Evolutionary conservation across 2,329 filamentous ascomycete genomes (phyloP).

Genomic region (Chaetomium globosum): DNA sequence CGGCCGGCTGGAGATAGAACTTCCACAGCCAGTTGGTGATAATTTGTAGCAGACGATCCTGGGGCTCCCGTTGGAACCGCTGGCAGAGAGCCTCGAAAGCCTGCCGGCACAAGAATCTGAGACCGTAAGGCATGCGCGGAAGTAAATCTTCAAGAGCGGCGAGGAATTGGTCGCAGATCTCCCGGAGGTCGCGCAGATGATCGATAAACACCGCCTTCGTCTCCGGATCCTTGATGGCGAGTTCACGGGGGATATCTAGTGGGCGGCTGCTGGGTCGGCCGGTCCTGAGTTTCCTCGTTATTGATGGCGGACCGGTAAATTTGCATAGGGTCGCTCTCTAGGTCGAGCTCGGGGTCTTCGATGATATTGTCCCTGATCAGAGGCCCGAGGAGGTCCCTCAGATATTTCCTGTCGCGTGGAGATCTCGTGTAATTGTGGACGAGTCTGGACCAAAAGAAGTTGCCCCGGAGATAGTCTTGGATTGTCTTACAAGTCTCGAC

Average conservation of each 20-base stretch:
- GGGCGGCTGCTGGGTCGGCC: slow-evolving; percentile 79
- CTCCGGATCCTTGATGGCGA: slow-evolving; percentile 94
- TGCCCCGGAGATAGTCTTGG: slow-evolving; percentile 85
- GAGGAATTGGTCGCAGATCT: slow-evolving; percentile 92
- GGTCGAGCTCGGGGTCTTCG: slow-evolving; percentile 84
- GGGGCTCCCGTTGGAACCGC: slow-evolving; percentile 79
- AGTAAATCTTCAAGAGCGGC: slow-evolving; percentile 77
- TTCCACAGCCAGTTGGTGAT: slow-evolving; percentile 93
- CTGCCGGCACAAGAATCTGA: slow-evolving; percentile 84
- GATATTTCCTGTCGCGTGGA: slow-evolving; percentile 87
- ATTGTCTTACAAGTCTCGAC: slow-evolving; percentile 71
- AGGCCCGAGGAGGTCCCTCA: slow-evolving; percentile 81
- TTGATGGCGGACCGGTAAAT: slow-evolving; percentile 96
- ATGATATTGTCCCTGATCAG: slow-evolving; percentile 90
- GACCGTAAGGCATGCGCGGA: slow-evolving; percentile 87
- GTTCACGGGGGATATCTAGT: slow-evolving; percentile 82
- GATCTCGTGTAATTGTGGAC: slow-evolving; percentile 86
- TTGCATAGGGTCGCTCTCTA: slow-evolving; percentile 96
- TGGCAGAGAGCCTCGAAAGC: slow-evolving; percentile 77
- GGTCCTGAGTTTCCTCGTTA: slow-evolving; percentile 90
- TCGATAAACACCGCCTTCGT: slow-evolving; percentile 91
- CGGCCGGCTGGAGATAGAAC: slow-evolving; percentile 85
- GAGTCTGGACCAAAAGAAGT: slow-evolving; percentile 90
- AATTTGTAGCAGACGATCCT: slow-evolving; percentile 75
- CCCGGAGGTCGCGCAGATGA: slow-evolving; percentile 87